Evolutionary conservation across 495 filamentous ascomycete genomes (phyloP).

Genomic region (Terfezia boudieri): DNA sequence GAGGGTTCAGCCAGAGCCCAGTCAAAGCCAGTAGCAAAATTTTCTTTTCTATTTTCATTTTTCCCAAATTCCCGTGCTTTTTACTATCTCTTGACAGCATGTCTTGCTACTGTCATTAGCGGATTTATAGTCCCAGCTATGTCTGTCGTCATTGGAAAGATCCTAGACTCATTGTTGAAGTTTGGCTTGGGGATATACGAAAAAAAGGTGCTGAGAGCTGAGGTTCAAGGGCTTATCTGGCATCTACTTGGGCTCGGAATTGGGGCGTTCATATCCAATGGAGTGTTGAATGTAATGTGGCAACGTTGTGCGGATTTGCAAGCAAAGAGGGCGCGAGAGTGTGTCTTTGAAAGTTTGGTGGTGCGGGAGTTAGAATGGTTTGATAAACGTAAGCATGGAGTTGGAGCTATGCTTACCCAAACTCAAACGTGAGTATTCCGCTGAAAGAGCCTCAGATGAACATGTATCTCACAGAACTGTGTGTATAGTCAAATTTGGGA

Average conservation of each 20-base stretch:
- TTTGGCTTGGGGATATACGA: constrained; percentile 26
- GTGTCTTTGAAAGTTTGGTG: constrained; percentile 44
- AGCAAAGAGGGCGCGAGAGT: constrained; percentile 37
- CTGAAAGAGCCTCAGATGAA: background rate
- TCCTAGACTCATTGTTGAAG: constrained; percentile 48
- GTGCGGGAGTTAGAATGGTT: constrained; percentile 65
- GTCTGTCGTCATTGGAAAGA: constrained; percentile 48
- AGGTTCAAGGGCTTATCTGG: constrained; percentile 26
- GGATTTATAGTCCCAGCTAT: constrained; percentile 40
- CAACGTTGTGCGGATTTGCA: constrained; percentile 62
- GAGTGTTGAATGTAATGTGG: constrained; percentile 43
- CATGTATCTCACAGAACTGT: background rate
- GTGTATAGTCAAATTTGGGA: constrained; percentile 50
- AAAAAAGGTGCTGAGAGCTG: constrained; percentile 23
- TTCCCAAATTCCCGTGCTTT: background rate
- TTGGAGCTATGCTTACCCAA: constrained; percentile 44
- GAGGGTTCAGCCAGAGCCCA: background rate
- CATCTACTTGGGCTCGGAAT: constrained; percentile 37
- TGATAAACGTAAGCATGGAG: constrained; percentile 47
- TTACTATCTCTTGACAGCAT: background rate
- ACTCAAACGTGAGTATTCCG: constrained; percentile 45
- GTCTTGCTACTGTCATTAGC: constrained; percentile 27
- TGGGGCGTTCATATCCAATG: constrained; percentile 40
- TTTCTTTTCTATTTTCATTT: background rate
- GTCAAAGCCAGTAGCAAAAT: background rate